Percentiles rank a stretch among this genome's conserved stretches.
Conservation (phyloP, 306 rosid species). For the Cucurbita maxima region DNA sequence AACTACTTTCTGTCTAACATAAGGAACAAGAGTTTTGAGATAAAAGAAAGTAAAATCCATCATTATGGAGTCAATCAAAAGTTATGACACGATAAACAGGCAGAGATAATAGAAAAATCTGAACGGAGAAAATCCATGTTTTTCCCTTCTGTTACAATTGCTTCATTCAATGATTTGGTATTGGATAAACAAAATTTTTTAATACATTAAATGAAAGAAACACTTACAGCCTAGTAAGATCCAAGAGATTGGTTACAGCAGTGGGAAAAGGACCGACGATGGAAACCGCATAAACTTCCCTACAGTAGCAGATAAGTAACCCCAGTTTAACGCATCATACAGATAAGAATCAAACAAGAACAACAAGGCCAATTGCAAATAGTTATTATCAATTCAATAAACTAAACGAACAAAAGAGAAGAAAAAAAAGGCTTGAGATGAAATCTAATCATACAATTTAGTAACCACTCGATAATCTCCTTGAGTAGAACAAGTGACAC, state of each 20-base stretch:
- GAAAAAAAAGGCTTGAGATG: neutral
- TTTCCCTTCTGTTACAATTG: neutral
- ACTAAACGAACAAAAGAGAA: neutral
- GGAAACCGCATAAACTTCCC: constrained; percentile 96
- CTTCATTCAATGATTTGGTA: neutral
- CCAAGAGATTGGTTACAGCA: constrained; percentile 92
- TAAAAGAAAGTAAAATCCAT: neutral
- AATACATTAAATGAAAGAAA: neutral
- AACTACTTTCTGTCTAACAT: neutral
- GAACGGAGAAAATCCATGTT: neutral
- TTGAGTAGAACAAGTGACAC: constrained; percentile 89
- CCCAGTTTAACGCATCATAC: neutral
- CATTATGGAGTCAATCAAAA: neutral
- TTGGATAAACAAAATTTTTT: neutral
- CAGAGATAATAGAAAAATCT: neutral
- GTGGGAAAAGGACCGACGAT: constrained; percentile 99
- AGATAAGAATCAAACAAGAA: neutral
- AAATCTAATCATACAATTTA: constrained; percentile 45
- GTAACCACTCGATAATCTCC: constrained; percentile 97
- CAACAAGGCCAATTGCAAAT: neutral
- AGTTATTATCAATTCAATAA: neutral
- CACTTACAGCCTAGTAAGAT: constrained; percentile 87
- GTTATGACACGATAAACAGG: neutral
- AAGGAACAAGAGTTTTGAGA: neutral
- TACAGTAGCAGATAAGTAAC: constrained; percentile 16